Percentiles rank a stretch among this genome's conserved stretches.
Evolutionary conservation across 2,329 filamentous ascomycete genomes (phyloP).

Genomic region (Cladosporium halotolerans): DNA sequence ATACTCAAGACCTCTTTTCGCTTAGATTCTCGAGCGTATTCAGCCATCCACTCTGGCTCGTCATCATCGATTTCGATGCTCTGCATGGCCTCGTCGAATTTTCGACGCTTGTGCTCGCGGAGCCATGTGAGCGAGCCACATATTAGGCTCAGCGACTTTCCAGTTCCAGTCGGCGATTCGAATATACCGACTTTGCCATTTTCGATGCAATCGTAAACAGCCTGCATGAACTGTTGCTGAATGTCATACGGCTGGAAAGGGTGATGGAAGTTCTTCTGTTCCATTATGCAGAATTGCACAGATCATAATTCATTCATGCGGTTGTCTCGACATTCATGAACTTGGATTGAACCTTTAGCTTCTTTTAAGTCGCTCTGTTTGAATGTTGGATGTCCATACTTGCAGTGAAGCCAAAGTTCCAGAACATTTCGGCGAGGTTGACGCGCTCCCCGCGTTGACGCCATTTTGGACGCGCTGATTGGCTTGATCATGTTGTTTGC

Average conservation of each 20-base stretch:
- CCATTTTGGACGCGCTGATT: too few relatives aligned
- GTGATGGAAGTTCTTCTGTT: constrained; percentile 64
- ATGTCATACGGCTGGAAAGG: constrained; percentile 84
- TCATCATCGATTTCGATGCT: constrained; percentile 48
- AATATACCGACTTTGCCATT: constrained; percentile 78
- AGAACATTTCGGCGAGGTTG: background rate
- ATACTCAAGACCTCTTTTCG: constrained; percentile 59
- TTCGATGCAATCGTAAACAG: constrained; percentile 73
- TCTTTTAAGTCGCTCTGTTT: too few relatives aligned
- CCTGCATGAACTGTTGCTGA: constrained; percentile 80
- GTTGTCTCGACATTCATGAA: too few relatives aligned
- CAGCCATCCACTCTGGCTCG: constrained; percentile 78
- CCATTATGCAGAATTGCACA: constrained; percentile 14
- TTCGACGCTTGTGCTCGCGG: constrained; percentile 66
- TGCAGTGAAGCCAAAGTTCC: background rate
- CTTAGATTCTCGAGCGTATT: constrained; percentile 66
- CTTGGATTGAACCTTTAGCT: too few relatives aligned
- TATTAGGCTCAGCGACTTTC: constrained; percentile 87
- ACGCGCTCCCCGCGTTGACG: background rate
- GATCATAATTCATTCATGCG: too few relatives aligned
- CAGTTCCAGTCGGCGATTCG: constrained; percentile 81
- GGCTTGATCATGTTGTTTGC: too few relatives aligned
- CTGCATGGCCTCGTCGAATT: constrained; percentile 50
- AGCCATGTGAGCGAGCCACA: constrained; percentile 87
- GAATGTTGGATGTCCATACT: too few relatives aligned